Evolutionary conservation across 495 filamentous ascomycete genomes (phyloP), one percentile per base, ranked within the genome.

Genomic region (Cryomyces minteri): DNA sequence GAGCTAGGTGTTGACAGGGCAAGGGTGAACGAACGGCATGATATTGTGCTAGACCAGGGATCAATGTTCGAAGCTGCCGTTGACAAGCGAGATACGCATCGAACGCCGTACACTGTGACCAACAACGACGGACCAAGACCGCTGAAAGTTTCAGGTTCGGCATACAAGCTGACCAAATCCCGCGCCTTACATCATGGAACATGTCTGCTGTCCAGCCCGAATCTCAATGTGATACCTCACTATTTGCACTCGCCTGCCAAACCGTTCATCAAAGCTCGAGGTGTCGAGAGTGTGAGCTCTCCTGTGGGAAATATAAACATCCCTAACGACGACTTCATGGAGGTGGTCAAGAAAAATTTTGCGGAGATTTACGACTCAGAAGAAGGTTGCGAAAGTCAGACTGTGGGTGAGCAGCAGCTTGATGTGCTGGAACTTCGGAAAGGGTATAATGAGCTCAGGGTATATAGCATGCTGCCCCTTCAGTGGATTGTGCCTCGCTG

Each of bases 241-340:
- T 77, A 82, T 48, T 58, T 98, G 45, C 69, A 71, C 33, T 84
- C 82, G 45, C 82, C 83, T 0, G 83, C 81, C 2, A 76, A 72
- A 43, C 68, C 68, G 2, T 88, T 73, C 57, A 76, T 96, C 47
- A 73, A 72, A 46, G 84, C 87, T 0, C 73, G 79, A 44, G 90
- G 92, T 0, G 86, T 94, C n/a, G 84, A 88, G 55, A 96, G 90
- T 57, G 86, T 95, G 10, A 77, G 82, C 46, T 90, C 84, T 12
- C 74, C 80, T 0, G 75, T 96, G 11, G 68, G 73, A 18, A 96
- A 98, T 68, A 76, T 94, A 5, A 60, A 63, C 0, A 45, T 76
- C 2, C 31, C 32, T 4, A 64, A 59, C 12, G 47, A 52, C 6
- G 14, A 38, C 1, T 66, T 64, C 43, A 50, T 55, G 32, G 40